Base-by-base conservation (phyloP, 306 rosid species). In the Lupinus albus region DNA sequence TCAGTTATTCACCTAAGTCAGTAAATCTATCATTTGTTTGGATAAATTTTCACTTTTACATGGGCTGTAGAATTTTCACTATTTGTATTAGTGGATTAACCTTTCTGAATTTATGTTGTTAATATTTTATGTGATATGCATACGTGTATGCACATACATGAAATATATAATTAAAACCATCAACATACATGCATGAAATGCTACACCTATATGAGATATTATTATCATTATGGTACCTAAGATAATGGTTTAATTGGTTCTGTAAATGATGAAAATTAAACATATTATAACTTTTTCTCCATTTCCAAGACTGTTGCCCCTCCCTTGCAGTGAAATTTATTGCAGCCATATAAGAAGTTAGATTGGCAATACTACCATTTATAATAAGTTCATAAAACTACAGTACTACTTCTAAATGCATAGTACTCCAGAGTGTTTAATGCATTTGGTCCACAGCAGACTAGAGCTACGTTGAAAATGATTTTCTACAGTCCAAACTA, bases 381-480 rank as follows among this genome's bases (percentile, higher is more conserved):
- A 25, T 25, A 25, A 21, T 44, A 48, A 33, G 55, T 10, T 70
- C 2, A 35, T 57, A 67, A 63, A 64, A 39, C 57, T 58, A 32
- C 48, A 36, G 69, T 57, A 77, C 58, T 16, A 17, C 28, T 38
- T 41, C 11, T 54, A 76, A 62, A 54, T 61, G 67, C 71, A 63
- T 61, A 42, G 0, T 25, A 25, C 60, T 61, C 57, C 10, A 38
- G 30, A 25, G 61, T 57, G 39, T 57, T 64, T 39, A 71, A 71
- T 77, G 81, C 69, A 58, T 64, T 71, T 64, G 77, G 77, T 71
- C 73, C 68, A 55, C 61, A 32, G 76, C 72, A 54, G 65, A 76
- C 28, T 38, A 63, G 47, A 62, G 39, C 49, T 60, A 33, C 14
- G 49, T 68, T 76, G 75, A 76, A 76, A 68, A 72, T 67, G 78